Evolutionary conservation across 179 eudicot species (phyloP).

Genomic region (Vitellaria paradoxa): DNA sequence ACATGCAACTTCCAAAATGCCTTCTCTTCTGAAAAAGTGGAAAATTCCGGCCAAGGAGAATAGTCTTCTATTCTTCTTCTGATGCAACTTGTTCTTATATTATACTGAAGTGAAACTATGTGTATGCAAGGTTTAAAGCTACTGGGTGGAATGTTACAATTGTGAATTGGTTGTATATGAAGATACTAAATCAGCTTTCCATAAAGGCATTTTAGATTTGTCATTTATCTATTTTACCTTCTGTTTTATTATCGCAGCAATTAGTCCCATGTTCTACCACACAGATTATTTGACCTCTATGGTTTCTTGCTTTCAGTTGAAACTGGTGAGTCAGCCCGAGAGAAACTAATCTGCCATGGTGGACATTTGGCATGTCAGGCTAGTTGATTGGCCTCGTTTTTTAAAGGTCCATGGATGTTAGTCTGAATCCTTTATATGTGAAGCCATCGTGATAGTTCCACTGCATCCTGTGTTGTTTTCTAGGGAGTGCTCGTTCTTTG

Average conservation of each 20-base stretch:
- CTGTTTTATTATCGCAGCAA: too few species aligned
- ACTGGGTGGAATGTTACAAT: background rate
- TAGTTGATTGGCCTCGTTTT: background rate
- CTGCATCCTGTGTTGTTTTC: conserved; percentile 4
- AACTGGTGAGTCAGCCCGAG: background rate
- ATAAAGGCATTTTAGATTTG: background rate
- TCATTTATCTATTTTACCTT: background rate
- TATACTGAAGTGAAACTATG: too few species aligned
- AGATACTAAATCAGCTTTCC: background rate
- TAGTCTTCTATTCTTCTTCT: too few species aligned
- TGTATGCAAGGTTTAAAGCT: background rate
- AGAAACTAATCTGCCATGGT: too few species aligned
- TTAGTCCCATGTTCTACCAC: background rate
- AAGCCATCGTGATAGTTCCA: background rate
- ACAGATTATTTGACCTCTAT: background rate
- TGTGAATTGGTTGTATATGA: background rate
- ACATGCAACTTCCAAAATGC: too few species aligned
- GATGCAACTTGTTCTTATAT: too few species aligned
- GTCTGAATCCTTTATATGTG: background rate
- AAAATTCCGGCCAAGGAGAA: too few species aligned
- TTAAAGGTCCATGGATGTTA: background rate
- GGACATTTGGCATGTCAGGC: background rate
- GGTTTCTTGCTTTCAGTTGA: conserved; percentile 3
- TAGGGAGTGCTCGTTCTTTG: too few species aligned
- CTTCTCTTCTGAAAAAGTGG: too few species aligned